Percentiles rank a stretch among this genome's conserved stretches.
phyloP scores from a whole-genome alignment of 179 eudicot genomes.

The Carnegiea gigantea region DNA sequence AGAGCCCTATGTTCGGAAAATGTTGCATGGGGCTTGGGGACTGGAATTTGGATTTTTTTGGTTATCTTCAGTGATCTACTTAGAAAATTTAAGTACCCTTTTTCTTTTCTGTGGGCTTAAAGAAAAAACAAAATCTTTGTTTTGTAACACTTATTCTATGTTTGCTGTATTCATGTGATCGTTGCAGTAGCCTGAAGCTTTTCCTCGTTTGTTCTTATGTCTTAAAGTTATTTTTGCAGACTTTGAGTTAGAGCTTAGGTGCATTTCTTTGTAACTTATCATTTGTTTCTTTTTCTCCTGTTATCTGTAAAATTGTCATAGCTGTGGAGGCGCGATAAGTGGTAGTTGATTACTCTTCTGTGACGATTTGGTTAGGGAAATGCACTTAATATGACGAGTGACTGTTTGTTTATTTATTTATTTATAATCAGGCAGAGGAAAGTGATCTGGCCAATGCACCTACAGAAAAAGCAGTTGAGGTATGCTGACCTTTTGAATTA shows the following conservation, averaged over 20 bases:
- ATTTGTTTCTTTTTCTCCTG: not conserved
- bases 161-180: not conserved
- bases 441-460: constrained; percentile 31
- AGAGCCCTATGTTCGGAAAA: not conserved
- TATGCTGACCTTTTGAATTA: not conserved
- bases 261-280: not conserved
- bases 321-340: not conserved
- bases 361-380: not conserved
- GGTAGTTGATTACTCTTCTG: not conserved
- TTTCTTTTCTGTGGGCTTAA: not conserved
- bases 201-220: not conserved
- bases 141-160: not conserved
- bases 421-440: constrained; percentile 37
- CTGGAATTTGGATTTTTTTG: not conserved
- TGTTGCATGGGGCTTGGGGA: not conserved
- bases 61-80: not conserved
- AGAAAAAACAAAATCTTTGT: not conserved
- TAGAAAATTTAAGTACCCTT: not conserved
- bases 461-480: constrained; percentile 43
- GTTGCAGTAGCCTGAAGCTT: not conserved
- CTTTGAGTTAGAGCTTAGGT: not conserved
- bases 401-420: not conserved
- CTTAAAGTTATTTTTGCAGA: not conserved
- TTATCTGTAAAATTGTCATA: not conserved
- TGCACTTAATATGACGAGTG: not conserved